Evolutionary conservation across 768 basidiomycete genomes (phyloP).

Genomic region (Artomyces pyxidatus): DNA sequence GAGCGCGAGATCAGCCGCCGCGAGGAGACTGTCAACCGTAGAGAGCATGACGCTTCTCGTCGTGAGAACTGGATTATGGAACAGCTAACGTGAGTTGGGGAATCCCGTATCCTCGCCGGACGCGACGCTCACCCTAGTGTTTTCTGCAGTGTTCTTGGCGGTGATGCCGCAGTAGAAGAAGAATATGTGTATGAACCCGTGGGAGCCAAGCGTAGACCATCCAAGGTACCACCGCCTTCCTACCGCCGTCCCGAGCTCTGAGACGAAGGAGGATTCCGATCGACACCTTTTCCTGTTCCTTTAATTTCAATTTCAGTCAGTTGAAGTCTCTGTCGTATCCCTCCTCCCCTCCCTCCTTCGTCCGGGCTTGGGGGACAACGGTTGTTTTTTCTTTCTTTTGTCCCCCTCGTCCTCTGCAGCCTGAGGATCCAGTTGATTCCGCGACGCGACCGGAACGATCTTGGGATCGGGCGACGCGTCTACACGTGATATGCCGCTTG

Average conservation of each 20-base stretch:
- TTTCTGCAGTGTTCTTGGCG: conserved; percentile 53
- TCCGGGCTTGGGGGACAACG: conserved; percentile 88
- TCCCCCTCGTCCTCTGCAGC: conserved; percentile 60
- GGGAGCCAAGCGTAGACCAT: conserved; percentile 55
- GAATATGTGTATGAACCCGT: conserved; percentile 71
- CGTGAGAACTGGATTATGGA: conserved; percentile 93
- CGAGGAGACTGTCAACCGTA: conserved; percentile 76
- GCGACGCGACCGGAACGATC: conserved; percentile 20
- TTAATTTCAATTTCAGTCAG: conserved; percentile 35
- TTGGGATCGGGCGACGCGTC: conserved; percentile 12
- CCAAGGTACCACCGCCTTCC: conserved; percentile 85
- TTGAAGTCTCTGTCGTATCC: conserved; percentile 65
- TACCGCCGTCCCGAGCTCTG: conserved; percentile 88
- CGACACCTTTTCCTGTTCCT: conserved; percentile 33
- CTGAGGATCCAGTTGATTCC: conserved; percentile 14
- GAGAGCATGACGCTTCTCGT: conserved; percentile 81
- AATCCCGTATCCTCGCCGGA: no score
- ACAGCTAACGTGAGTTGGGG: conserved; percentile 73
- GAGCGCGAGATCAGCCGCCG: conserved; percentile 83
- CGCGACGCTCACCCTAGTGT: conserved; percentile 6
- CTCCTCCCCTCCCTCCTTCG: conserved; percentile 64
- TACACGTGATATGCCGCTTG: conserved; percentile 14
- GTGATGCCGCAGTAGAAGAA: conserved; percentile 66
- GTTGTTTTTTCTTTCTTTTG: conserved; percentile 48
- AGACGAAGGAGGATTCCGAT: conserved; percentile 74